phyloP scores from a whole-genome alignment of 1,284 basidiomycete genomes.

The Leccinum fallax region DNA sequence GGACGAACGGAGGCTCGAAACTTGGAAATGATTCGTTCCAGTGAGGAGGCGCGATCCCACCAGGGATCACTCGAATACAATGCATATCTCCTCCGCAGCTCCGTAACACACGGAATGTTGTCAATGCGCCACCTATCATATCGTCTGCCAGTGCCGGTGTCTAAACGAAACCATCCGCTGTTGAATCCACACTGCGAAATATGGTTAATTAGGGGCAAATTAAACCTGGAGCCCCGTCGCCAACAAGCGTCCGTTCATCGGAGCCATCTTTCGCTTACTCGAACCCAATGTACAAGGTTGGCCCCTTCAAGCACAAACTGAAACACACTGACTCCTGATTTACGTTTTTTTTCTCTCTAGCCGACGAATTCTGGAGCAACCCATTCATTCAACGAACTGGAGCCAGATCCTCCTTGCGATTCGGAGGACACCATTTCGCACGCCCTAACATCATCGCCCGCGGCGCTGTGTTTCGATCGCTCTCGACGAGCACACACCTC shows the following conservation, averaged over 20 bases:
- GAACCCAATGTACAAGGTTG: not conserved
- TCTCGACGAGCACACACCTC: not conserved
- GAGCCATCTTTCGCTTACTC: not conserved
- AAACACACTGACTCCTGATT: not conserved
- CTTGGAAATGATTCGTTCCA: not conserved
- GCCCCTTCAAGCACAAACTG: conserved; percentile 9
- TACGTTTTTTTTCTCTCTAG: not conserved
- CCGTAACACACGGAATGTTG: not conserved
- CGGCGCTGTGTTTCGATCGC: not conserved
- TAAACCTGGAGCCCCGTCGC: conserved; percentile 15
- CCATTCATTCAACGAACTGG: not conserved
- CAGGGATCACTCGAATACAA: not conserved
- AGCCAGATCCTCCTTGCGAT: conserved; percentile 2
- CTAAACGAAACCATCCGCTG: not conserved
- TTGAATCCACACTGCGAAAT: not conserved
- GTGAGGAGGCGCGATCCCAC: not conserved
- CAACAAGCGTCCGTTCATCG: conserved; percentile 18
- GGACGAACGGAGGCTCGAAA: not conserved
- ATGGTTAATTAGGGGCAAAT: conserved; percentile 5
- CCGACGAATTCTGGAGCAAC: not conserved
- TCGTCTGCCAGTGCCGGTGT: not conserved
- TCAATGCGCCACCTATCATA: not conserved
- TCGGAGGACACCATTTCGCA: conserved; percentile 2
- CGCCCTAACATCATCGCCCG: not conserved
- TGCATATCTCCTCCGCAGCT: conserved; percentile 4